These are phyloP conservation scores for Amauroascus verrucosus DNA, from an alignment of 2,329 filamentous ascomycete species.

Conservation along the genomic window DNA sequence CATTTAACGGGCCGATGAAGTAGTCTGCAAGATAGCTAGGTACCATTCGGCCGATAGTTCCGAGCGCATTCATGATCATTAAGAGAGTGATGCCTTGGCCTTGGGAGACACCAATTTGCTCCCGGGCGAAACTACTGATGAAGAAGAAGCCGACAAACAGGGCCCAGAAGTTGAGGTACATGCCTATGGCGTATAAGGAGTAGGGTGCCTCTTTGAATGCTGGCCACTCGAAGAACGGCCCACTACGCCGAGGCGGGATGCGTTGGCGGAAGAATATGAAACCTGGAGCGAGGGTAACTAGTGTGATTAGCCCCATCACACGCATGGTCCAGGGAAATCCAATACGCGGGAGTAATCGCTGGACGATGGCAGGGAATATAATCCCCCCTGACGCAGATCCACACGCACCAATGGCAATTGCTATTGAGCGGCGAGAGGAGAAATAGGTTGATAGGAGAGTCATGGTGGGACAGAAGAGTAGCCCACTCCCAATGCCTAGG, in stretches of 20 bases:
- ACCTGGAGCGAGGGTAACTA: slow-evolving; percentile 36
- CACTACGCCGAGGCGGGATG: slow-evolving; percentile 41
- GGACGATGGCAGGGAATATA: slow-evolving; percentile 50
- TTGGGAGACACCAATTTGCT: slow-evolving; percentile 33
- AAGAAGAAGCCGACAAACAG: slow-evolving; percentile 47
- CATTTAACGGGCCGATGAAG: slow-evolving; percentile 50
- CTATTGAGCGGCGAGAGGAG: slow-evolving; percentile 47
- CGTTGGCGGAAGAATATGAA: slow-evolving; percentile 41
- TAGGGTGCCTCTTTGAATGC: slow-evolving; percentile 45
- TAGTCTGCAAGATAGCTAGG: slow-evolving; percentile 51
- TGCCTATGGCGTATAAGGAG: slow-evolving; percentile 33
- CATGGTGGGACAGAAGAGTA: slow-evolving; percentile 46
- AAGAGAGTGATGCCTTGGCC: slow-evolving; percentile 49
- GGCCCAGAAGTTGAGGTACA: slow-evolving; percentile 42
- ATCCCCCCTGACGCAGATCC: slow-evolving; percentile 54
- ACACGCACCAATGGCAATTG: slow-evolving; percentile 49
- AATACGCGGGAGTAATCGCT: slow-evolving; percentile 48
- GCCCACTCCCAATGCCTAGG: slow-evolving; percentile 46
- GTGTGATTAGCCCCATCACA: slow-evolving; percentile 50
- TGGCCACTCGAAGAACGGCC: slow-evolving; percentile 42
- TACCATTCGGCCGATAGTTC: slow-evolving; percentile 47
- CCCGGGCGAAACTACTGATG: slow-evolving; percentile 33
- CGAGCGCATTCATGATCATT: slow-evolving; percentile 55
- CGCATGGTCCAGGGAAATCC: slow-evolving; percentile 59
- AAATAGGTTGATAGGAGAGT: slow-evolving; percentile 54